Base-by-base conservation (phyloP, 192 early-diverging fungal genomes). In the Geranomyces variabilis region DNA sequence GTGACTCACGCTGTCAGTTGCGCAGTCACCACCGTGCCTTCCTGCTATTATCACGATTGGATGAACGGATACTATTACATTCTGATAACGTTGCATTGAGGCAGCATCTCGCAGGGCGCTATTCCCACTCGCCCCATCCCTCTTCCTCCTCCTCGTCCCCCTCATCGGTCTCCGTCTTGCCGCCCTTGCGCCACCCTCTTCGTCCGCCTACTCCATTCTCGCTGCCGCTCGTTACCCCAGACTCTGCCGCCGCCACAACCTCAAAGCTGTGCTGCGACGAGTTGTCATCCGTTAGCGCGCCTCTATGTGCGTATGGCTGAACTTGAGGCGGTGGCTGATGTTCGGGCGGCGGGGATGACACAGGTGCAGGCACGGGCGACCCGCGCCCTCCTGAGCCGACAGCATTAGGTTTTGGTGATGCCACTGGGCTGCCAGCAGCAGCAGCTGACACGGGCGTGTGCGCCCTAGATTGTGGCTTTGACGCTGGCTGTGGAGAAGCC, bases 371-470 rank as follows among this genome's bases (percentile, higher is more conserved):
- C 36, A 41, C 10, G 5, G 36, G 28, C 57, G 36, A n/a, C 58
- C 41, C 66, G 33, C 44, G 67, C 46, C 65, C 71, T n/a, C 55
- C 71, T 56, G 49, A 56, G n/a, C 57, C 76, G 19, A 68, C 69
- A 67, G 71, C 72, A 0, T 28, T 64, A 55, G 73, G 7, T 66
- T 76, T 66, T 31, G 36, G 36, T 41, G 36, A 41, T 41, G 36
- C 36, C 36, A 41, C 36, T 10, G 36, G 36, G 10, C 36, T 41
- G 36, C 36, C 36, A 10, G 36, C 36, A 41, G 36, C 36, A 41
- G 36, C 36, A 3, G 10, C 36, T 10, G 36, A 10, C 36, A 41
- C 3, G 36, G 36, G 36, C 36, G 36, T 41, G 36, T 76, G 63
- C 19, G 71, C 67, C 13, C 59, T 60, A 44, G 67, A 49, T 33